A percentile compares a stretch with the other conserved stretches of the same genome.
Evolutionary conservation across 2,329 filamentous ascomycete species (phyloP).

Genomic region (Herpomyces periplanetae): DNA sequence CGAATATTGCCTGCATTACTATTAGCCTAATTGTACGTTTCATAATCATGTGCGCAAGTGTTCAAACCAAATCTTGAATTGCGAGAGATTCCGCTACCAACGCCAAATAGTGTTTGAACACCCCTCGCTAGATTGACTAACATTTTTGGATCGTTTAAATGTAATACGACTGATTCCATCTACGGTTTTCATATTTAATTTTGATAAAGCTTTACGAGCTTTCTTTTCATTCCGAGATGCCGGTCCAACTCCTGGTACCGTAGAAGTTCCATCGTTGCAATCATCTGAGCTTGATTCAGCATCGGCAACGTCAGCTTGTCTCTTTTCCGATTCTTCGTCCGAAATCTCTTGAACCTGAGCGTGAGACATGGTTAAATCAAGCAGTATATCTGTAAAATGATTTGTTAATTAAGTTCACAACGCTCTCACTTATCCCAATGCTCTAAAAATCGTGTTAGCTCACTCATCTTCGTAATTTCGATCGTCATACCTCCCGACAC

Average conservation of each 20-base stretch:
- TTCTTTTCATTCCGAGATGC: slow-evolving; percentile 95
- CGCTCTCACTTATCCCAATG: slow-evolving; percentile 4
- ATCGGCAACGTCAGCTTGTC: slow-evolving; percentile 34
- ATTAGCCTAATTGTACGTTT: too few species aligned
- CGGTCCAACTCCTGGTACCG: neutral
- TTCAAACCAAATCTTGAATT: too few species aligned
- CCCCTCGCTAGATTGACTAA: slow-evolving; percentile 14
- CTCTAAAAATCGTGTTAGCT: slow-evolving; percentile 3
- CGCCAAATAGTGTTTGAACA: slow-evolving; percentile 3
- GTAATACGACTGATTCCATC: slow-evolving; percentile 94
- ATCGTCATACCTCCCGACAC: slow-evolving; percentile 4
- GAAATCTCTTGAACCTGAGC: slow-evolving; percentile 88
- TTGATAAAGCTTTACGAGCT: slow-evolving; percentile 93
- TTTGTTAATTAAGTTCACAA: slow-evolving; percentile 3
- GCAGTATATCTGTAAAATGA: slow-evolving; percentile 4
- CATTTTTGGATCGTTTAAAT: slow-evolving; percentile 90
- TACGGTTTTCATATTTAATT: slow-evolving; percentile 83
- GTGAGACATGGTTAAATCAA: slow-evolving; percentile 37
- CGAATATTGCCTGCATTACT: slow-evolving; percentile 92
- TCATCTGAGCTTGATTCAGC: slow-evolving; percentile 27
- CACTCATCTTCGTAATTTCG: slow-evolving; percentile 4
- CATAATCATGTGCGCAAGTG: too few species aligned
- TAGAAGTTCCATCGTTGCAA: slow-evolving; percentile 28
- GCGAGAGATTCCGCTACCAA: too few species aligned
- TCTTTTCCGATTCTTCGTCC: slow-evolving; percentile 42